These are phyloP conservation scores for Penicillium capsulatum DNA, from an alignment of 2,329 filamentous ascomycete species.

Conservation along the genomic window DNA sequence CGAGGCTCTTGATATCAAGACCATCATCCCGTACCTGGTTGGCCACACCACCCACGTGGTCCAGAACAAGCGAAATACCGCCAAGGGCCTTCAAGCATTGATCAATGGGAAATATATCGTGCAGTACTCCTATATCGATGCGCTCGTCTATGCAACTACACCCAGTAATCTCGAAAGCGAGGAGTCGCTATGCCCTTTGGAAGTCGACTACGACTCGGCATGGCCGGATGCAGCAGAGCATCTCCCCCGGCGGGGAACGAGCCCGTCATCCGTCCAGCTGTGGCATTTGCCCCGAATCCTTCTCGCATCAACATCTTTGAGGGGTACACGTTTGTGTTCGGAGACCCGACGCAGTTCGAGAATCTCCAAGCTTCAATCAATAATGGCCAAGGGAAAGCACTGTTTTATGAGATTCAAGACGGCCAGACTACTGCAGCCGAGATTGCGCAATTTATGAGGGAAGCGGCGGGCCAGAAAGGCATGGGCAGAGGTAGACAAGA, in stretches of 20 bases:
- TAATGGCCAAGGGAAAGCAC: conserved; percentile 75
- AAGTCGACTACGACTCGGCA: conserved; percentile 69
- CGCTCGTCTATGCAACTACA: conserved; percentile 60
- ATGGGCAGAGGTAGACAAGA: conserved; percentile 60
- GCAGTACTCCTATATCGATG: conserved; percentile 66
- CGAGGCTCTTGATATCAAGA: conserved; percentile 85
- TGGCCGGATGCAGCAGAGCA: conserved; percentile 74
- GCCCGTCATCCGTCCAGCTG: conserved; percentile 61
- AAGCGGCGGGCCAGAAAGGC: conserved; percentile 69
- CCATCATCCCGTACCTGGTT: conserved; percentile 66
- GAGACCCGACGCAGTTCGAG: conserved; percentile 69
- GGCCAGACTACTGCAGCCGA: conserved; percentile 67
- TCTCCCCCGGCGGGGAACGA: conserved; percentile 74
- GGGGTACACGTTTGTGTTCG: conserved; percentile 85
- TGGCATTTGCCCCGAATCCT: conserved; percentile 68
- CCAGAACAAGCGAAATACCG: conserved; percentile 81
- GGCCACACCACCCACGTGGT: conserved; percentile 80
- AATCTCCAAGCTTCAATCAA: conserved; percentile 71
- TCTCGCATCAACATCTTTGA: conserved; percentile 69
- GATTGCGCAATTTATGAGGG: conserved; percentile 72
- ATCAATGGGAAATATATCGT: conserved; percentile 79
- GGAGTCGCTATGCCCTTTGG: conserved; percentile 56
- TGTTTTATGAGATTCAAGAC: conserved; percentile 60
- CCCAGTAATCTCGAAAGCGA: conserved; percentile 49
- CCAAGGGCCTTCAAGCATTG: conserved; percentile 80